These are phyloP conservation scores for Saccharomyces kudriavzevii DNA, from an alignment of 805 yeast species.

Conservation along the genomic window DNA sequence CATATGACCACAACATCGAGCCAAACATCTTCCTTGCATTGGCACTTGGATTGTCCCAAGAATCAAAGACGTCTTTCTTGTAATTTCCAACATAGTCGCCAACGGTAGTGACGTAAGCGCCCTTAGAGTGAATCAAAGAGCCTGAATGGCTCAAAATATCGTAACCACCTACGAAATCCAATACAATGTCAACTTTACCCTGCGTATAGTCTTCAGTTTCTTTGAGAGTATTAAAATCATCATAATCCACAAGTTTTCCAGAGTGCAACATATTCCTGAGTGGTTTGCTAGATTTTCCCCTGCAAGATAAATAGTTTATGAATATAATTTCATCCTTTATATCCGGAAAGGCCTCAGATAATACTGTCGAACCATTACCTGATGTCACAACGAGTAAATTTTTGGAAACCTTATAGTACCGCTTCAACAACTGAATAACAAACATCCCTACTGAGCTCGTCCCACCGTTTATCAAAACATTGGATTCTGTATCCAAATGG, in stretches of 20 bases:
- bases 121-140: conserved; percentile 39
- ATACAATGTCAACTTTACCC: conserved; percentile 52
- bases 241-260: conserved; percentile 31
- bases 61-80: conserved; percentile 29
- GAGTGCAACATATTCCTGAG: conserved; percentile 26
- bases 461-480: conserved; percentile 66
- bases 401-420: conserved; percentile 38
- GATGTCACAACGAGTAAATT: conserved; percentile 55
- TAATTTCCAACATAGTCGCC: conserved; percentile 51
- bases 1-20: conserved; percentile 30
- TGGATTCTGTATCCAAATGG: conserved; percentile 34
- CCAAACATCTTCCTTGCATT: conserved; percentile 32
- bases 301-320: conserved; percentile 25
- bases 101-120: conserved; percentile 48
- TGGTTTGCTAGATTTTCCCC: conserved; percentile 30
- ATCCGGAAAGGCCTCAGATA: conserved; percentile 34
- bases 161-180: conserved; percentile 66
- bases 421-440: conserved; percentile 51
- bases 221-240: conserved; percentile 22
- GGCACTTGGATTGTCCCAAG: conserved; percentile 32
- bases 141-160: conserved; percentile 40
- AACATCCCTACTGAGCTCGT: conserved; percentile 66
- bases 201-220: conserved; percentile 26
- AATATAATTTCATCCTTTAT: conserved; percentile 34
- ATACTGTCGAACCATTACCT: conserved; percentile 39